Conservation (phyloP, 768 basidiomycete genomes). For the Pholiota molesta region DNA sequence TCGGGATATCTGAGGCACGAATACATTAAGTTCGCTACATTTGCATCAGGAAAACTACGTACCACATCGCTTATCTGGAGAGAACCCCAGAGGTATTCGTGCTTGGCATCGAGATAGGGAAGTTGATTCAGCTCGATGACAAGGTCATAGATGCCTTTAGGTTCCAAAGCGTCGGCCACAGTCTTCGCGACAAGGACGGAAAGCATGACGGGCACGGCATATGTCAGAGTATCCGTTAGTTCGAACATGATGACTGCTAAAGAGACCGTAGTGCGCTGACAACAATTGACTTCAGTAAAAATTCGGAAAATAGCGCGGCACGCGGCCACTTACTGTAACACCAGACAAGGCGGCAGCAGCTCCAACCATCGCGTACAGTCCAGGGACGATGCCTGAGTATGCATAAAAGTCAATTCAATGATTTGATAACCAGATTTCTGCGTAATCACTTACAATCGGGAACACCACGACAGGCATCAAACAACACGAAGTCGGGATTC, state of each 20-base stretch:
- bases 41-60: constrained; percentile 30
- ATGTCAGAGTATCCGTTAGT: constrained; percentile 89
- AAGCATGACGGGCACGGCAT: constrained; percentile 90
- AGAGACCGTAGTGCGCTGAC: constrained; percentile 84
- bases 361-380: constrained; percentile 94
- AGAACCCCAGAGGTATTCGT: constrained; percentile 85
- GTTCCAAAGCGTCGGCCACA: constrained; percentile 84
- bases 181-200: constrained; percentile 89
- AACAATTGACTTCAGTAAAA: constrained; percentile 3
- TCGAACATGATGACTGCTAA: constrained; percentile 97
- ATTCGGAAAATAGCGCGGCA: not conserved
- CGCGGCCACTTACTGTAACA: constrained; percentile 70
- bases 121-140: constrained; percentile 91
- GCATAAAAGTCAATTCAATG: not conserved
- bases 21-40: constrained; percentile 1
- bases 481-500: constrained; percentile 62
- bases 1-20: constrained; percentile 56
- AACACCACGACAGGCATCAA: constrained; percentile 65
- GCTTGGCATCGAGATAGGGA: constrained; percentile 91
- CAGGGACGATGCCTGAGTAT: constrained; percentile 70
- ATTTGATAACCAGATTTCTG: not conserved
- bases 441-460: constrained; percentile 53
- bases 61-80: constrained; percentile 81
- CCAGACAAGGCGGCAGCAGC: constrained; percentile 94
- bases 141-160: constrained; percentile 96